These are phyloP conservation scores for Candida tunisiensis DNA, from an alignment of 1,139 yeast genomes.

Conservation along the genomic window DNA sequence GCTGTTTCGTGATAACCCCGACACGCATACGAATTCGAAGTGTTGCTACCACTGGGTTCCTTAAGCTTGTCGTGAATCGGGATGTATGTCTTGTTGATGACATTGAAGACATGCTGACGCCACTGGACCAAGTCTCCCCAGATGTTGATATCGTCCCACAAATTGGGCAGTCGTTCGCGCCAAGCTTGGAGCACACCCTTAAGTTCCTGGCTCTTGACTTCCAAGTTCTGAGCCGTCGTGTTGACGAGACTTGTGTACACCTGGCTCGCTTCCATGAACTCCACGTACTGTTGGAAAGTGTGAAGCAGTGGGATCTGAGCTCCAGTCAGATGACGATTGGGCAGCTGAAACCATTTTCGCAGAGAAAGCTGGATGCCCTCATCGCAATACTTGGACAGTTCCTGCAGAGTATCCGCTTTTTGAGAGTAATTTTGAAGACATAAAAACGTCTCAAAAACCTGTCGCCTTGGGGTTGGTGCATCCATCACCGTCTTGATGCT, in stretches of 20 bases:
- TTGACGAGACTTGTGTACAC: constrained; percentile 79
- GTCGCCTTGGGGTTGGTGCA: constrained; percentile 95
- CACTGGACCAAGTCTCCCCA: constrained; percentile 98
- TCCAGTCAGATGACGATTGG: constrained; percentile 54
- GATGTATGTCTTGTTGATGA: constrained; percentile 86
- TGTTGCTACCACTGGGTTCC: constrained; percentile 37
- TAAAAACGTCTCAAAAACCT: constrained; percentile 85
- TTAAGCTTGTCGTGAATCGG: constrained; percentile 83
- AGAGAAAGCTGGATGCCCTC: constrained; percentile 92
- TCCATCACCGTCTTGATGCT: constrained; percentile 95
- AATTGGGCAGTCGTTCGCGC: constrained; percentile 92
- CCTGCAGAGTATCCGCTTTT: constrained; percentile 62
- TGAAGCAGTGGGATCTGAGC: constrained; percentile 88
- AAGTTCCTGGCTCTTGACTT: constrained; percentile 81
- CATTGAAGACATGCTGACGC: constrained; percentile 97
- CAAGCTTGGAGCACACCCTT: constrained; percentile 92
- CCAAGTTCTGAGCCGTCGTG: constrained; percentile 84
- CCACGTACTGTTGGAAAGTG: constrained; percentile 94
- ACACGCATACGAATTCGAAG: constrained; percentile 78
- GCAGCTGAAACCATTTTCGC: constrained; percentile 87
- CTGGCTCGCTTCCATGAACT: constrained; percentile 94
- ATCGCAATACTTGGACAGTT: constrained; percentile 74
- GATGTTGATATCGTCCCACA: constrained; percentile 93
- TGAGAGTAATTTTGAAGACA: constrained; percentile 89
- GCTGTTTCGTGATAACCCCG: constrained; percentile 98